These are phyloP conservation scores for Phytophthora quininea DNA, from an alignment of 352 stramenopile species.

Conservation along the genomic window DNA sequence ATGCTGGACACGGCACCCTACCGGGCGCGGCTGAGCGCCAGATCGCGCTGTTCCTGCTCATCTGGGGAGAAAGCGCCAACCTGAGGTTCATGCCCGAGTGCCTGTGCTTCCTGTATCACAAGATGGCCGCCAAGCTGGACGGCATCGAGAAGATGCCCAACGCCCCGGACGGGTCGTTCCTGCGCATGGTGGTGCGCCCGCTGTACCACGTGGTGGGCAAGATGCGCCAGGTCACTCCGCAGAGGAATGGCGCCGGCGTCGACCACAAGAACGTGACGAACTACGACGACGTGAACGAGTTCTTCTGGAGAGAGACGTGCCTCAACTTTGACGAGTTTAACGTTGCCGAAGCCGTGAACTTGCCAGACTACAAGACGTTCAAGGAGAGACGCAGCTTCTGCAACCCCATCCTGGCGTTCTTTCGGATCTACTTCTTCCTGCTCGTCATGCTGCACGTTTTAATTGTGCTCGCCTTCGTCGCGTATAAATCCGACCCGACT, in stretches of 20 bases:
- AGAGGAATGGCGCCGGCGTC: constrained; percentile 38
- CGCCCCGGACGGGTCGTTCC: constrained; percentile 72
- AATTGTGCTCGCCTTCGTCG: constrained; percentile 82
- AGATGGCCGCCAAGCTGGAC: constrained; percentile 75
- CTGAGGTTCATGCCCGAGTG: constrained; percentile 91
- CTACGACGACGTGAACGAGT: constrained; percentile 92
- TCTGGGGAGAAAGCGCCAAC: constrained; percentile 88
- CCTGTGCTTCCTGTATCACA: constrained; percentile 89
- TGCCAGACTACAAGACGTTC: constrained; percentile 84
- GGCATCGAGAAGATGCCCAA: constrained; percentile 60
- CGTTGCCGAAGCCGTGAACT: constrained; percentile 70
- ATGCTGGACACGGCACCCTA: constrained; percentile 58
- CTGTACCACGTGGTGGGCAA: constrained; percentile 82
- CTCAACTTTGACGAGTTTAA: constrained; percentile 86
- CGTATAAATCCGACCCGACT: constrained; percentile 67
- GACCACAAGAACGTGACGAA: constrained; percentile 91
- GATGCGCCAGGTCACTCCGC: constrained; percentile 50
- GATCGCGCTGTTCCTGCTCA: constrained; percentile 82
- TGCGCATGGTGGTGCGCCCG: constrained; percentile 74
- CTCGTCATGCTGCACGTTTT: constrained; percentile 83
- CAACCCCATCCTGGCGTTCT: constrained; percentile 83
- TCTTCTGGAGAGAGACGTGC: constrained; percentile 84
- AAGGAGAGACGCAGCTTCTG: constrained; percentile 84
- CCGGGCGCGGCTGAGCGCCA: constrained; percentile 54
- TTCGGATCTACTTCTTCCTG: constrained; percentile 90